Conservation (phyloP, 768 basidiomycete genomes). For the Lactifluus echinatus region DNA sequence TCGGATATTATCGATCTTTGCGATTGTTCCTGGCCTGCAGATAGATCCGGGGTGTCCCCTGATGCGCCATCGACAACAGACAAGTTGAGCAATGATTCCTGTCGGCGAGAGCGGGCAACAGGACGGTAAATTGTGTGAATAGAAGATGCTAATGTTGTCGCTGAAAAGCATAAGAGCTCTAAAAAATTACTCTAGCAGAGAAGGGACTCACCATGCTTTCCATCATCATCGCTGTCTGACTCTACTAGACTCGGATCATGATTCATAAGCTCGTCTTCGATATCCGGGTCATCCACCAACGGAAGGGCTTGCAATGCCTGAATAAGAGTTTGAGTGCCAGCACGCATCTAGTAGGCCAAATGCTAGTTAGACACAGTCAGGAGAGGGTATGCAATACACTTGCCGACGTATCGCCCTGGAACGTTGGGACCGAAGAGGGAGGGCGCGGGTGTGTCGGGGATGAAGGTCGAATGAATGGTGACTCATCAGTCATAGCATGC, state of each 20-base stretch:
- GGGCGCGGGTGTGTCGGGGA: slow-evolving; percentile 46
- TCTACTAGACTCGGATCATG: slow-evolving; percentile 35
- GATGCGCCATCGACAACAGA: slow-evolving; percentile 19
- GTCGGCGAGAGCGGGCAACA: slow-evolving; percentile 54
- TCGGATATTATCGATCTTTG: slow-evolving; percentile 6
- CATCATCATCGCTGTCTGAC: slow-evolving; percentile 62
- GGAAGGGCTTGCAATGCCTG: slow-evolving; percentile 83
- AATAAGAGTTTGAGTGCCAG: slow-evolving; percentile 82
- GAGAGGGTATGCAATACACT: slow-evolving; percentile 24
- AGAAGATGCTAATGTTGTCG: slow-evolving; percentile 59
- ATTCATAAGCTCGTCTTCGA: slow-evolving; percentile 50
- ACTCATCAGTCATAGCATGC: slow-evolving; percentile 36
- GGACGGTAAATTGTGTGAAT: slow-evolving; percentile 85
- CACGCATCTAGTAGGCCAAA: slow-evolving; percentile 60
- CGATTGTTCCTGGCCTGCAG: slow-evolving; percentile 1
- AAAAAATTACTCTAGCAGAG: not conserved
- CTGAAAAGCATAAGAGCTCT: slow-evolving; percentile 24
- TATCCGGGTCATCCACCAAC: slow-evolving; percentile 61
- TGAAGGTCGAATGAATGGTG: slow-evolving; percentile 65
- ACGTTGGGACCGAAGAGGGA: slow-evolving; percentile 42
- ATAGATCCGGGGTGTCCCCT: slow-evolving; percentile 1
- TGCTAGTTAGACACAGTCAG: slow-evolving; percentile 5
- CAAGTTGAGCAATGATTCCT: slow-evolving; percentile 22
- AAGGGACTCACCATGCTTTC: slow-evolving; percentile 27
- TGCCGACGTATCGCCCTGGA: slow-evolving; percentile 67